phyloP scores from a whole-genome alignment of 306 rosid genomes.

The Rosa persica region DNA sequence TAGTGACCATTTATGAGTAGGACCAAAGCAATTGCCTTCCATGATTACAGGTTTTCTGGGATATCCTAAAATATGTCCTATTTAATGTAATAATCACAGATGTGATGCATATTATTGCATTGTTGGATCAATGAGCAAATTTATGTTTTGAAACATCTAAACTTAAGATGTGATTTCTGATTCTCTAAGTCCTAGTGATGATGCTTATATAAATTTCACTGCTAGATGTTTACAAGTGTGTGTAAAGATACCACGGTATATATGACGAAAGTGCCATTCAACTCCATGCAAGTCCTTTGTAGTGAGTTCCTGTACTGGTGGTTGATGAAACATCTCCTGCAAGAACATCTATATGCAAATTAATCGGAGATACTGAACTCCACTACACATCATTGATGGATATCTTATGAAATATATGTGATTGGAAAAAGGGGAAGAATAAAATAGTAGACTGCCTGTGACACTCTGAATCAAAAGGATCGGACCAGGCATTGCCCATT shows the following conservation, averaged over 20 bases:
- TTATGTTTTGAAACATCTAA: not conserved
- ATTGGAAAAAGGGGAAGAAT: not conserved
- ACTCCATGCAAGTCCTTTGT: constrained; percentile 69
- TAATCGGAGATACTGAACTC: constrained; percentile 4
- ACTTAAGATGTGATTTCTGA: not conserved
- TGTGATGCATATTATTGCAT: not conserved
- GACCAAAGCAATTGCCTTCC: not conserved
- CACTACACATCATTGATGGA: not conserved
- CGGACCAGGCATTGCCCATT: not conserved
- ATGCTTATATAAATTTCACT: not conserved
- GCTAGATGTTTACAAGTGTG: not conserved
- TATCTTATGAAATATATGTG: constrained; percentile 1
- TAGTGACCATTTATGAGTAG: not conserved
- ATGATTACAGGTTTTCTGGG: not conserved
- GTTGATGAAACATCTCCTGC: constrained; percentile 57
- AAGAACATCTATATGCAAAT: constrained; percentile 25
- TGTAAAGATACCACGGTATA: constrained; percentile 51
- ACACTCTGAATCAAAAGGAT: not conserved
- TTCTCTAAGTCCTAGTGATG: not conserved
- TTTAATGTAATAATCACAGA: not conserved
- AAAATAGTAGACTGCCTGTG: not conserved
- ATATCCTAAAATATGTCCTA: not conserved
- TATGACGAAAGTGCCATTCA: constrained; percentile 69
- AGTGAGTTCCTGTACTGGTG: constrained; percentile 57
- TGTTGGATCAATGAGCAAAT: not conserved